phyloP scores from a whole-genome alignment of 345 rosid species.

The Conringia planisiliqua region DNA sequence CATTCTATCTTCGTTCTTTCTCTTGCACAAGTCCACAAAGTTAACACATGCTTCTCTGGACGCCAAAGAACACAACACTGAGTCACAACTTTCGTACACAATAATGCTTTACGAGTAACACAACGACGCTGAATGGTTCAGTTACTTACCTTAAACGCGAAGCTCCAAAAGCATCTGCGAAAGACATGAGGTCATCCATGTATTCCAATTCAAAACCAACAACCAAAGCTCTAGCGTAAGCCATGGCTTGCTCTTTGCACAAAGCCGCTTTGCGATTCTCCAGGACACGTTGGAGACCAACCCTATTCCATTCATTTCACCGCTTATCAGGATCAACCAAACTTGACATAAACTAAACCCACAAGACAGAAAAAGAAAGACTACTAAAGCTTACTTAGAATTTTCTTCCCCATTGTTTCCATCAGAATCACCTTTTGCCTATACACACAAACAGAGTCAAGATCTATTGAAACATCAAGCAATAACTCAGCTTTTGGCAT shows the following conservation, averaged over 20 bases:
- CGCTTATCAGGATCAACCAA: slow-evolving; percentile 23
- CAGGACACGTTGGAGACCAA: slow-evolving; percentile 78
- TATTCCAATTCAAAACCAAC: slow-evolving; percentile 75
- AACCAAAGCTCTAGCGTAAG: slow-evolving; percentile 89
- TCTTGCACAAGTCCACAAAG: slow-evolving; percentile 87
- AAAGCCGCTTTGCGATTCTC: slow-evolving; percentile 78
- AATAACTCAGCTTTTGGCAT: neutral
- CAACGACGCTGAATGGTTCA: neutral
- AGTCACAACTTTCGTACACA: neutral
- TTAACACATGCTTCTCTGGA: slow-evolving; percentile 87
- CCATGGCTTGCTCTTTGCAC: slow-evolving; percentile 98
- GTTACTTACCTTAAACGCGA: slow-evolving; percentile 67
- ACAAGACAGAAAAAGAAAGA: neutral
- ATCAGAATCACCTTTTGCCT: slow-evolving; percentile 45
- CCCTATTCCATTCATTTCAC: slow-evolving; percentile 48
- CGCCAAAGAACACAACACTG: neutral
- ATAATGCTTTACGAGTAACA: neutral
- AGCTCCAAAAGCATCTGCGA: slow-evolving; percentile 94
- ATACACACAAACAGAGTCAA: slow-evolving; percentile 19
- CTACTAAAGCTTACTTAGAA: slow-evolving; percentile 55
- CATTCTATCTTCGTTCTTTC: slow-evolving; percentile 86
- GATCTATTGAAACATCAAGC: neutral
- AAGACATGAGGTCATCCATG: slow-evolving; percentile 71
- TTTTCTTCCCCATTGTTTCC: slow-evolving; percentile 62
- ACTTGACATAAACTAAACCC: slow-evolving; percentile 12